Base-by-base conservation (phyloP, 2,329 filamentous ascomycete species). In the Penicillium sp. region DNA sequence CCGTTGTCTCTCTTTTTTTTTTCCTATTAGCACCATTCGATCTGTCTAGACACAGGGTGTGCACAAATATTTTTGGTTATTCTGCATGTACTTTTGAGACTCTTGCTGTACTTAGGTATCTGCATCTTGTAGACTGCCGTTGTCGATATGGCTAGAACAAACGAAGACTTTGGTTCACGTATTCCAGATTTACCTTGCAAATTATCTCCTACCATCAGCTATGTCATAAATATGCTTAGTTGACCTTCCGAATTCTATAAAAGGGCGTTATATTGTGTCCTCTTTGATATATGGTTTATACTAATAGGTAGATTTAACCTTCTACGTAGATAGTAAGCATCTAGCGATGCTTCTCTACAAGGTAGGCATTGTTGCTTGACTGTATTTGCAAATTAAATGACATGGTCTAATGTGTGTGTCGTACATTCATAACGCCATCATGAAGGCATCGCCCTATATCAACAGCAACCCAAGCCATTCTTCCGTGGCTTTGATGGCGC, bases 71-170 rank as follows among this genome's bases (percentile, higher is more conserved):
- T 35, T 35, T 64, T 52, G 33, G 21, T 25, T 50, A 55, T 61
- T 52, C 51, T 60, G 62, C 61, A 63, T 55, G 45, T 67, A 64
- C 41, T 59, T 57, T 35, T 54, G 21, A 47, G 46, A 56, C 51
- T 33, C 56, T 27, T 51, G 8, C 31, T 59, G 43, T 42, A 15
- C 41, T 56, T 53, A 27, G 50, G 27, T 13, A 31, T 29, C 27
- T 54, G 41, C 35, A 17, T 33, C 2, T 33, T 50, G 27, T 27
- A 33, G 33, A 54, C 31, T 21, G 9, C n/a, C 15, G 19, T 35
- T 40, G 35, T 42, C 6, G 7, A 25, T 50, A 50, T 50, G 19
- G 19, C 6, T 54, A 55, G 29, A 55, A 40, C 33, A 48, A 40
- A 55, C 7, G 21, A 19, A 50, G 37, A 21, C 13, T n/a, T 40